Evolutionary conservation across 1,284 basidiomycete genomes (phyloP).

Genomic region (Neonothopanus nambi): DNA sequence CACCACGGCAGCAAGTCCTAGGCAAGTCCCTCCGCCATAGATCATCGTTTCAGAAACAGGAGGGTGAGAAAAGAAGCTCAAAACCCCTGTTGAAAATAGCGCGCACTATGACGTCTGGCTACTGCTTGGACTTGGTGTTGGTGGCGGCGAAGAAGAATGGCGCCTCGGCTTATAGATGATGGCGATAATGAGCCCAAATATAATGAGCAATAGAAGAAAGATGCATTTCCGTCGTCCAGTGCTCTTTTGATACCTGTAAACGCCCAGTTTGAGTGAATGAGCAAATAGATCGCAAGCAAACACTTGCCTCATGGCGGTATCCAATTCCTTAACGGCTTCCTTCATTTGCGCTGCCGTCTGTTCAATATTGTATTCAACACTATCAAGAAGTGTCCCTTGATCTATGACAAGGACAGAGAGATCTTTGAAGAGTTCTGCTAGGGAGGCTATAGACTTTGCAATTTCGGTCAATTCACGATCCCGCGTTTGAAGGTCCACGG

Average conservation of each 20-base stretch:
- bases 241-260: constrained; percentile 83
- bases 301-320: constrained; percentile 75
- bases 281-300: not conserved
- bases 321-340: constrained; percentile 85
- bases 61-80: no score
- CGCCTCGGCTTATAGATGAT: constrained; percentile 81
- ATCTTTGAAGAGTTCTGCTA: constrained; percentile 97
- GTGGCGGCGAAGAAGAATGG: constrained; percentile 28
- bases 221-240: constrained; percentile 93
- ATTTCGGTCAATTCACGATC: constrained; percentile 88
- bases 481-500: constrained; percentile 60
- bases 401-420: constrained; percentile 93
- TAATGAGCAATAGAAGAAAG: constrained; percentile 86
- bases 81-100: not conserved
- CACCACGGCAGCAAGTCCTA: no score
- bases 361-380: constrained; percentile 97
- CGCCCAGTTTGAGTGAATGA: constrained; percentile 6
- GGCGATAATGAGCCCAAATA: constrained; percentile 80
- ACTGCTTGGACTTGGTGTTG: not conserved
- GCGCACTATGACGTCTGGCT: no score
- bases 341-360: constrained; percentile 81
- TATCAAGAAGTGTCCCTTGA: constrained; percentile 95
- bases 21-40: no score
- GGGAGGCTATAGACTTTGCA: constrained; percentile 86
- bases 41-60: no score